Base-by-base conservation (phyloP, 2,329 filamentous ascomycete species). In the Trichoderma cornu-damae region DNA sequence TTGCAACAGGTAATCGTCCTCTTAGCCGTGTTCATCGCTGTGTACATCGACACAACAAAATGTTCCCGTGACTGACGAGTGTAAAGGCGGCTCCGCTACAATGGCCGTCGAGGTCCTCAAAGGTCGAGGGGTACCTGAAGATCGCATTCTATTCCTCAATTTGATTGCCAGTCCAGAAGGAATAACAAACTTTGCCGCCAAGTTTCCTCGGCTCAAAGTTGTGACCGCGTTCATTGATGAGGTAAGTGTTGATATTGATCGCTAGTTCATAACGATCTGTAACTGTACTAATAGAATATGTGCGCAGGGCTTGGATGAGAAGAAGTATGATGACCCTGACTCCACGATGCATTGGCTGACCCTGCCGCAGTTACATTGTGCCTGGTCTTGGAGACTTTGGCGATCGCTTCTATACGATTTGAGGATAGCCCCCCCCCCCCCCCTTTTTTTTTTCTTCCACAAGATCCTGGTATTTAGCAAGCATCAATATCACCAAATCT, bases 61-160 rank as follows among this genome's bases (percentile, higher is more conserved):
- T 22, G 12, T 26, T 34, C 38, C 22, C 24, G 32, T 55, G 20
- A 51, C 58, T 59, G 35, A 59, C 52, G 28, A 35, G 14, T 38
- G 34, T 32, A 38, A 63, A 94, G 91, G 93, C 64, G 94, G 94
- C 46, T 96, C 92, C 58, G 94, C 94, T 52, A 94, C 91, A 58
- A 96, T 99, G 89, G 94, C 94, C 28, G 92, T 97, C 16, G 90
- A 97, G 62, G 90, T 96, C 3, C 79, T 99, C 64, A 95, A 89
- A 70, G 86, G 86, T 37, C 87, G 89, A 63, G 94, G 94, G 30
- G 94, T 99, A 4, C 91, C 92, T 0, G 94, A 97, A 74, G 90
- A 97, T 64, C 87, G 89, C 58, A 99, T 99, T 61, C 78, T 97
- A 37, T 99, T 99, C 77, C 79, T 99, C 59, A 99, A 99, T 72